These are phyloP conservation scores for Cladophialophora chaetospira DNA, from an alignment of 2,329 filamentous ascomycete species.

Conservation along the genomic window DNA sequence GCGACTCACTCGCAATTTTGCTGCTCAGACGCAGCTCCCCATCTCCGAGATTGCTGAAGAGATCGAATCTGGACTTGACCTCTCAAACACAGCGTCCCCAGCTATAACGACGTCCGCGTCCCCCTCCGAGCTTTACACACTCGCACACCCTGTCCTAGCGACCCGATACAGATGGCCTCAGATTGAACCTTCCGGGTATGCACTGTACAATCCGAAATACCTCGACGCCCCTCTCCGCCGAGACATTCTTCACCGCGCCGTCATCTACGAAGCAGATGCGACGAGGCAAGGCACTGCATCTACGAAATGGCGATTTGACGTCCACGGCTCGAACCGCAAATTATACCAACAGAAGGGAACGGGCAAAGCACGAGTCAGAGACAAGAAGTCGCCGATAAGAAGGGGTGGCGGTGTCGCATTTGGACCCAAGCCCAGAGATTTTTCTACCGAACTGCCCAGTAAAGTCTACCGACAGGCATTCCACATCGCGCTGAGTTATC, in stretches of 20 bases:
- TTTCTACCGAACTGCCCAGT: slow-evolving; percentile 75
- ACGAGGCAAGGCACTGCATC: slow-evolving; percentile 84
- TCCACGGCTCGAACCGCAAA: slow-evolving; percentile 82
- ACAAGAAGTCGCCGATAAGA: slow-evolving; percentile 77
- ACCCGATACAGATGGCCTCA: slow-evolving; percentile 90
- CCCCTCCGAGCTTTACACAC: slow-evolving; percentile 13
- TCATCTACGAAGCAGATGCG: slow-evolving; percentile 88
- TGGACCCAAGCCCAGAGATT: slow-evolving; percentile 91
- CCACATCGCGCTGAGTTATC: slow-evolving; percentile 89
- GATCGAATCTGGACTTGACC: slow-evolving; percentile 27
- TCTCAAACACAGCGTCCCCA: slow-evolving; percentile 32
- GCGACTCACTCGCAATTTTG: slow-evolving; percentile 48
- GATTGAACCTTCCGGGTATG: slow-evolving; percentile 78
- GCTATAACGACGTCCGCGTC: slow-evolving; percentile 33
- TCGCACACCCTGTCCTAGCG: slow-evolving; percentile 65
- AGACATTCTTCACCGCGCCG: slow-evolving; percentile 88
- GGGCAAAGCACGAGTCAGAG: slow-evolving; percentile 76
- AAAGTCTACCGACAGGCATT: slow-evolving; percentile 96
- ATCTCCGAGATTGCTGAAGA: slow-evolving; percentile 19
- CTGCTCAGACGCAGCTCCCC: slow-evolving; percentile 48
- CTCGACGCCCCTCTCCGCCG: slow-evolving; percentile 83
- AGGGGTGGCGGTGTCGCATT: slow-evolving; percentile 84
- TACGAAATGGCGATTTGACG: slow-evolving; percentile 78
- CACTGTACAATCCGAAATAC: slow-evolving; percentile 77
- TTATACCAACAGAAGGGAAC: slow-evolving; percentile 83